phyloP scores from a whole-genome alignment of 768 basidiomycete species.

The Hygrophorus pudorinus region DNA sequence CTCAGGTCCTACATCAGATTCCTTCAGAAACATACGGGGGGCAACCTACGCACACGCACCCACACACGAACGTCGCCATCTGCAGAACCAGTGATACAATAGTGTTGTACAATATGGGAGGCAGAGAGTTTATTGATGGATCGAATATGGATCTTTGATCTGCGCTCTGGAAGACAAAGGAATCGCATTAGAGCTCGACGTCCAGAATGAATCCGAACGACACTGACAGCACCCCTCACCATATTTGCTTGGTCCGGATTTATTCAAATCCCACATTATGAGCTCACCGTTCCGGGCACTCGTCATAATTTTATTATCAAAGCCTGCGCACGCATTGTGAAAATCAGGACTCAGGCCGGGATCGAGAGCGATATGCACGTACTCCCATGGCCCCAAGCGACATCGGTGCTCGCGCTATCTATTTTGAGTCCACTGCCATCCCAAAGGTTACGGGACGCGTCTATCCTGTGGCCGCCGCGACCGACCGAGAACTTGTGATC shows the following conservation, averaged over 20 bases:
- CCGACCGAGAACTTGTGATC: slow-evolving; percentile 48
- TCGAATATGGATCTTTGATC: slow-evolving; percentile 58
- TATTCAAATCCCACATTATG: slow-evolving; percentile 75
- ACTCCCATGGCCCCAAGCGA: slow-evolving; percentile 73
- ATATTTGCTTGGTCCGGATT: slow-evolving; percentile 54
- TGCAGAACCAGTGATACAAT: slow-evolving; percentile 71
- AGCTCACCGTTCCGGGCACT: slow-evolving; percentile 76
- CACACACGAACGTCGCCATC: slow-evolving; percentile 76
- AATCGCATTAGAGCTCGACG: neutral
- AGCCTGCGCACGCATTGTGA: slow-evolving; percentile 30
- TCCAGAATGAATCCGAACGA: neutral
- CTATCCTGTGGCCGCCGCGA: slow-evolving; percentile 56
- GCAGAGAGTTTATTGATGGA: slow-evolving; percentile 63
- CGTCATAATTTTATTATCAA: slow-evolving; percentile 68
- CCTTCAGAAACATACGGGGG: neutral
- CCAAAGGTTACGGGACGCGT: slow-evolving; percentile 70
- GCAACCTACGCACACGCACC: slow-evolving; percentile 33
- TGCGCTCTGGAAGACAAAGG: slow-evolving; percentile 35
- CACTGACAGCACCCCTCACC: slow-evolving; percentile 32
- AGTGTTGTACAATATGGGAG: slow-evolving; percentile 57
- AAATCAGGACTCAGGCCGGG: neutral
- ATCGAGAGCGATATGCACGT: slow-evolving; percentile 16
- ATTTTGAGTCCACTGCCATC: slow-evolving; percentile 69
- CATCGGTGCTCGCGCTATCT: slow-evolving; percentile 69
- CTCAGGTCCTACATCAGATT: slow-evolving; percentile 50